Percentiles rank a stretch among this genome's conserved stretches.
Conservation (phyloP, 106 monocot species). For the Phalaenopsis aphrodite region DNA sequence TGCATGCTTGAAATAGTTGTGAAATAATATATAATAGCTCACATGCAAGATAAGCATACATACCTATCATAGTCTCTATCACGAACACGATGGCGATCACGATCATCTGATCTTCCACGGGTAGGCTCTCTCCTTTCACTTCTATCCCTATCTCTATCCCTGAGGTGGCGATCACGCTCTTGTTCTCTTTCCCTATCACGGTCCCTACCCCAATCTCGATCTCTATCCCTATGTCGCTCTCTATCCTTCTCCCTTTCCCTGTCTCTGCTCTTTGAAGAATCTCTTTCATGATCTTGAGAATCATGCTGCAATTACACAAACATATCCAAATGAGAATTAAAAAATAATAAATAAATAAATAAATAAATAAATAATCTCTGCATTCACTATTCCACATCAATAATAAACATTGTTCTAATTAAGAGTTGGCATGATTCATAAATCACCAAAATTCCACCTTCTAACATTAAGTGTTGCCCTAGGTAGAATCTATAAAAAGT, state of each 20-base stretch:
- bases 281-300: constrained; percentile 11
- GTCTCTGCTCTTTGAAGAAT: constrained; percentile 15
- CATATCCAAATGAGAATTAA: neutral
- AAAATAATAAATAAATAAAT: neutral
- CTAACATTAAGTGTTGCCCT: too few relatives aligned
- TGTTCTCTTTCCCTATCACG: constrained; percentile 1
- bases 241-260: constrained; percentile 17
- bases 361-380: neutral
- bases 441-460: too few relatives aligned
- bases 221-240: constrained; percentile 1
- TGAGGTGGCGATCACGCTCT: constrained; percentile 8
- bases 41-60: neutral
- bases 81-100: constrained; percentile 5
- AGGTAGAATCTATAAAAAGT: too few relatives aligned
- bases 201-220: constrained; percentile 5
- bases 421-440: too few relatives aligned
- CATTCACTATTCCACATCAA: neutral
- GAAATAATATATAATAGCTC: neutral
- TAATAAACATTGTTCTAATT: neutral
- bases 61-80: constrained; percentile 15
- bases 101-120: constrained; percentile 9
- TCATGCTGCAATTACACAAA: constrained; percentile 9
- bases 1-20: neutral
- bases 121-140: constrained; percentile 15
- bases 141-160: constrained; percentile 14